phyloP scores from a whole-genome alignment of 2,329 filamentous ascomycete species.

The Incumbomyces lentus region DNA sequence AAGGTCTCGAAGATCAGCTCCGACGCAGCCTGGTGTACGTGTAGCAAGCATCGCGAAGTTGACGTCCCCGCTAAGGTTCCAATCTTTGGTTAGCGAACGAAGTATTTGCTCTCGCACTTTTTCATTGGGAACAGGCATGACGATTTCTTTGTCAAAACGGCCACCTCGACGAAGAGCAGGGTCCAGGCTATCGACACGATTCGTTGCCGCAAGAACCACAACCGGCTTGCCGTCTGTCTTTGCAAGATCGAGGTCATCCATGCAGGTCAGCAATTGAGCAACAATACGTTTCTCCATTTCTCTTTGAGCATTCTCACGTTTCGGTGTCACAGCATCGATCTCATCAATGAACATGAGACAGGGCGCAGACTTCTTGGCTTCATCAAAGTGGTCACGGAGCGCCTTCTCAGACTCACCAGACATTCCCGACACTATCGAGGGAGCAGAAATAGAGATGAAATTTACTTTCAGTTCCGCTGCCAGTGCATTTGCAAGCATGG shows the following conservation, averaged over 20 bases:
- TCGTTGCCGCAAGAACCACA: constrained; percentile 84
- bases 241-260: constrained; percentile 68
- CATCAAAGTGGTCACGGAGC: constrained; percentile 74
- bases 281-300: constrained; percentile 87
- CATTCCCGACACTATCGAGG: constrained; percentile 74
- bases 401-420: constrained; percentile 84
- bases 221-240: constrained; percentile 67
- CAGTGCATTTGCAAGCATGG: constrained; percentile 69
- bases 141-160: constrained; percentile 73
- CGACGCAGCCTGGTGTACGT: constrained; percentile 83
- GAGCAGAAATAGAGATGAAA: constrained; percentile 72
- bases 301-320: constrained; percentile 69
- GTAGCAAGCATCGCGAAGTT: constrained; percentile 67
- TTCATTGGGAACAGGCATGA: constrained; percentile 78
- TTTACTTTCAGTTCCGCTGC: constrained; percentile 65
- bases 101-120: constrained; percentile 68
- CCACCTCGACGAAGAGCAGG: constrained; percentile 63
- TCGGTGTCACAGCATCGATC: constrained; percentile 82
- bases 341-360: constrained; percentile 88
- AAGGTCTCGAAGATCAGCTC: constrained; percentile 70
- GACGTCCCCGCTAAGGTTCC: constrained; percentile 56
- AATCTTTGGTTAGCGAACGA: constrained; percentile 57
- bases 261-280: constrained; percentile 70
- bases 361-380: constrained; percentile 74
- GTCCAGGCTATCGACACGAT: constrained; percentile 76